Evolutionary conservation across 1,284 basidiomycete genomes (phyloP).

Genomic region (Tetrapyrgos nigripes): DNA sequence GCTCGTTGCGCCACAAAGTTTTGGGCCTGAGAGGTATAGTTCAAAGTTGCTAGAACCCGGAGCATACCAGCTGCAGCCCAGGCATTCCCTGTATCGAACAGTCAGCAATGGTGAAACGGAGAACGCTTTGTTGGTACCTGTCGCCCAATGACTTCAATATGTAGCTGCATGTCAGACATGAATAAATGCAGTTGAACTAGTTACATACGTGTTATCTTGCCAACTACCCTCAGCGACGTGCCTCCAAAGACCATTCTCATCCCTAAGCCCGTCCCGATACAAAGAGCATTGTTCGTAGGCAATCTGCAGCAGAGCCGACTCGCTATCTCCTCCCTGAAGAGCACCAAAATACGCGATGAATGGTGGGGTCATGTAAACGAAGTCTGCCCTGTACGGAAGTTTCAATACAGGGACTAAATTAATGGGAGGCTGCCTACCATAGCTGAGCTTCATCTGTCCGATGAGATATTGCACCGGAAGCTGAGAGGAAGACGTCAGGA

Average conservation of each 20-base stretch:
- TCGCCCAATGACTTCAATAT: constrained; percentile 60
- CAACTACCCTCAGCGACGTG: constrained; percentile 56
- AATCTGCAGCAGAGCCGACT: constrained; percentile 54
- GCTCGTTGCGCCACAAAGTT: constrained; percentile 49
- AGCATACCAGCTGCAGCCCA: constrained; percentile 77
- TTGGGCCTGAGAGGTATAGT: constrained; percentile 47
- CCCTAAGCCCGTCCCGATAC: constrained; percentile 61
- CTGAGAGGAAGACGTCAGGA: neutral
- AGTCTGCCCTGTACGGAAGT: constrained; percentile 53
- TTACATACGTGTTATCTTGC: constrained; percentile 46
- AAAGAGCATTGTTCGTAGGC: constrained; percentile 73
- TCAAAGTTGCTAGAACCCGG: constrained; percentile 63
- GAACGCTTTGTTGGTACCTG: constrained; percentile 39
- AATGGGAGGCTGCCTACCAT: constrained; percentile 42
- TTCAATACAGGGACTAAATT: neutral
- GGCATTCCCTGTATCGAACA: constrained; percentile 54
- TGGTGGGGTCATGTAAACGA: constrained; percentile 78
- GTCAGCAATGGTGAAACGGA: constrained; percentile 3
- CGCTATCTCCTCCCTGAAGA: constrained; percentile 45
- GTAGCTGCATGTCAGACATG: neutral
- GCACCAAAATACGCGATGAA: constrained; percentile 81
- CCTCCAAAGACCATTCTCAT: constrained; percentile 55
- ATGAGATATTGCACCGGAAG: constrained; percentile 72
- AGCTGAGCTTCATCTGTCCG: constrained; percentile 57
- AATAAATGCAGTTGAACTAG: neutral